Percentiles rank a stretch among this genome's conserved stretches.
phyloP scores from a whole-genome alignment of 2,329 filamentous ascomycete genomes.

The Exophiala bonariae region DNA sequence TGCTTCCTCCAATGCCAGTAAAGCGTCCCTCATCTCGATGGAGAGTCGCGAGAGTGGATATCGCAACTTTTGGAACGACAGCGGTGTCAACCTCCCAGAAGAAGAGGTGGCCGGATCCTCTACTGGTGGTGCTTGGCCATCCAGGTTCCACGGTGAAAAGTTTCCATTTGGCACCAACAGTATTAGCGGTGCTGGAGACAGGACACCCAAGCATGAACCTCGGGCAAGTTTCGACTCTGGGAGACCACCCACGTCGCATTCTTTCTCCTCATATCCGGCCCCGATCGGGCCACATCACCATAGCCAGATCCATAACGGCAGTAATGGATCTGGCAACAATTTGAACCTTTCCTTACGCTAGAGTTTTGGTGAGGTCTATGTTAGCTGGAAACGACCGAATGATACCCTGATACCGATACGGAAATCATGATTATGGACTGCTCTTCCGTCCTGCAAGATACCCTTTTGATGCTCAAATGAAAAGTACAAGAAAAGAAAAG shows the following conservation, averaged over 20 bases:
- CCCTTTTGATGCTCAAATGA: constrained; percentile 27
- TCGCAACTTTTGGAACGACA: constrained; percentile 97
- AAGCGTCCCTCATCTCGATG: constrained; percentile 92
- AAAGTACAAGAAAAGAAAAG: constrained; percentile 15
- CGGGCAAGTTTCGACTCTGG: constrained; percentile 88
- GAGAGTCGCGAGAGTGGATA: constrained; percentile 94
- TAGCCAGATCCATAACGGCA: constrained; percentile 16
- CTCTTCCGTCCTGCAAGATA: constrained; percentile 29
- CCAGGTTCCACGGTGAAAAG: constrained; percentile 60
- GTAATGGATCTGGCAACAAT: constrained; percentile 25
- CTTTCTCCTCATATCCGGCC: constrained; percentile 92
- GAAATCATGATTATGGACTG: constrained; percentile 26
- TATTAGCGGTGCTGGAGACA: constrained; percentile 64
- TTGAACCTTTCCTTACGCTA: constrained; percentile 29
- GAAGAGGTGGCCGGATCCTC: constrained; percentile 69
- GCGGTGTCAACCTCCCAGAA: constrained; percentile 88
- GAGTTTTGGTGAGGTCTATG: constrained; percentile 23
- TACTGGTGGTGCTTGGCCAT: constrained; percentile 56
- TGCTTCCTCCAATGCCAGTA: constrained; percentile 84
- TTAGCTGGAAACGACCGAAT: constrained; percentile 21
- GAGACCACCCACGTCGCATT: constrained; percentile 91
- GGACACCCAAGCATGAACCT: constrained; percentile 78
- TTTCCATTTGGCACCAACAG: constrained; percentile 58
- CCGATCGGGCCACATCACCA: constrained; percentile 74
- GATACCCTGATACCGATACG: constrained; percentile 28